phyloP scores from a whole-genome alignment of 768 basidiomycete genomes.

The Kwoniella newhampshirensis region DNA sequence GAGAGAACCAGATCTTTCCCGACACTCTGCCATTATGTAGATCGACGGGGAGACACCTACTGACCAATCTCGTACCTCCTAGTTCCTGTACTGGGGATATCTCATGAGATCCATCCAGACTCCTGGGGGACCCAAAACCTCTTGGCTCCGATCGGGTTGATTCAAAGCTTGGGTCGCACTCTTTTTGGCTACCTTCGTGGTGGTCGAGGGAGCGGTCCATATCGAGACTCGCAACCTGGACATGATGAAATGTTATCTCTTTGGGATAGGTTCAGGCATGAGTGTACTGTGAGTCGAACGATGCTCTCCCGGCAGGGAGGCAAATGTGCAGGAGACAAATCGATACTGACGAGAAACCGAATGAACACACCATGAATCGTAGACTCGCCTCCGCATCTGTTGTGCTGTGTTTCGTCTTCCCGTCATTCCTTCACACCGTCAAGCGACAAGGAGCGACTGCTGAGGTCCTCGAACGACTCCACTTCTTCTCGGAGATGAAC shows the following conservation, averaged over 20 bases:
- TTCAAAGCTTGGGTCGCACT: slow-evolving; percentile 36
- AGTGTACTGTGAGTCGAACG: slow-evolving; percentile 26
- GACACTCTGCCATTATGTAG: too few species aligned
- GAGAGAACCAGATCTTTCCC: too few species aligned
- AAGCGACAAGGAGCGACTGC: slow-evolving; percentile 26
- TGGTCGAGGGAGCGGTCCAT: slow-evolving; percentile 24
- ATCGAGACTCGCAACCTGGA: slow-evolving; percentile 40
- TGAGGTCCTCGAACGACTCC: slow-evolving; percentile 39
- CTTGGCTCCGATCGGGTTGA: slow-evolving; percentile 30
- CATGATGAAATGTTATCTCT: slow-evolving; percentile 35
- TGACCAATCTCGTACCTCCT: not conserved
- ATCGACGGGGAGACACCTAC: not conserved
- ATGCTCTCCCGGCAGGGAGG: not conserved
- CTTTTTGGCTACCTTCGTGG: slow-evolving; percentile 11
- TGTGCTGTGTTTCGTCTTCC: slow-evolving; percentile 27
- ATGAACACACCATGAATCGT: too few species aligned
- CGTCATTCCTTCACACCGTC: slow-evolving; percentile 27
- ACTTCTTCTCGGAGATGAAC: slow-evolving; percentile 40
- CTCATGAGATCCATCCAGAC: slow-evolving; percentile 33
- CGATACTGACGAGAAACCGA: too few species aligned
- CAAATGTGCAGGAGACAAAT: not conserved
- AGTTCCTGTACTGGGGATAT: slow-evolving; percentile 44
- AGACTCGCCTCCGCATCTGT: slow-evolving; percentile 31
- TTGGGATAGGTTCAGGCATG: slow-evolving; percentile 26
- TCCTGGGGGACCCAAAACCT: slow-evolving; percentile 20